phyloP scores from a whole-genome alignment of 2,329 filamentous ascomycete genomes.

The Ophiosphaerella narmari region DNA sequence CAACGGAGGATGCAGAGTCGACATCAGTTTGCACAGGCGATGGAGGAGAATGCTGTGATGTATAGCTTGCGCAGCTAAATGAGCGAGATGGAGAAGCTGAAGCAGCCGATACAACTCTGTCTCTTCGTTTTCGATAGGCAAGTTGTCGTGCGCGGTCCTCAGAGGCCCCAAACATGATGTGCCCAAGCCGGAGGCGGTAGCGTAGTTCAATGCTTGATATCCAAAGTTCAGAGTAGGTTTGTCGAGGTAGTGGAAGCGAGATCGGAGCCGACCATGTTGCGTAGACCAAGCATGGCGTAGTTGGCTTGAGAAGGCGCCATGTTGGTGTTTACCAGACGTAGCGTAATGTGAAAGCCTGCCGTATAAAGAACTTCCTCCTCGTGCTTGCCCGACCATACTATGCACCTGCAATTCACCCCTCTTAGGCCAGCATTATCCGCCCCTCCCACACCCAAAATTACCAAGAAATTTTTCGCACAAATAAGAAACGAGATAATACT shows the following conservation, averaged over 20 bases:
- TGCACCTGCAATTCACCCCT: background rate
- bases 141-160: conserved; percentile 43
- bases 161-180: conserved; percentile 39
- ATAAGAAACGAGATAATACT: conserved; percentile 26
- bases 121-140: conserved; percentile 36
- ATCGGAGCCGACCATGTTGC: no score
- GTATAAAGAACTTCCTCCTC: no score
- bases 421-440: no score
- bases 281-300: no score
- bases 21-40: background rate
- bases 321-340: no score
- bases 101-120: conserved; percentile 26
- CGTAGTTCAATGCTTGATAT: conserved; percentile 7
- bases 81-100: conserved; percentile 23
- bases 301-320: background rate
- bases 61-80: conserved; percentile 15
- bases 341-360: no score
- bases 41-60: conserved; percentile 5
- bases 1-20: background rate
- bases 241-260: background rate
- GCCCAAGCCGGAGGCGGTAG: conserved; percentile 3
- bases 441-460: no score
- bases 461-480: background rate
- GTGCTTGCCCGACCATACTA: background rate
- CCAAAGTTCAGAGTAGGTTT: conserved; percentile 10